Conservation (phyloP, 441 rosid genomes). For the Pelargonium fulgidum region DNA sequence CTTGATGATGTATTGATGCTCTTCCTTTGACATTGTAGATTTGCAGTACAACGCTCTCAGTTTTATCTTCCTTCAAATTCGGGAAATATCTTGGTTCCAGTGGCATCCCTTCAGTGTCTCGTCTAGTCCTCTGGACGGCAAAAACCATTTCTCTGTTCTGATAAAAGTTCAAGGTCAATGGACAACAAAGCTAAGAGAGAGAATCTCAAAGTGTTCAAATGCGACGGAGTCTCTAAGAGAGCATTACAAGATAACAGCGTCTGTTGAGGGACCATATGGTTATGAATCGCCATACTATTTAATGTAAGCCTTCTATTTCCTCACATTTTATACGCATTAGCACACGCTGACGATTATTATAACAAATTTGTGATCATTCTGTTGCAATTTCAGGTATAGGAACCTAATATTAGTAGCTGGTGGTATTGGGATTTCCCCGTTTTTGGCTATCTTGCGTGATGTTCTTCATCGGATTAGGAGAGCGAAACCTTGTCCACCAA, state of each 20-base stretch:
- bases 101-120: constrained; percentile 76
- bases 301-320: constrained; percentile 34
- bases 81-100: constrained; percentile 64
- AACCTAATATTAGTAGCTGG: constrained; percentile 80
- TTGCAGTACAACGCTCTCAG: constrained; percentile 75
- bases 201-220: constrained; percentile 30
- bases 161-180: constrained; percentile 61
- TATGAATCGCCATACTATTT: constrained; percentile 75
- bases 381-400: constrained; percentile 34
- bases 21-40: constrained; percentile 29
- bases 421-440: constrained; percentile 89
- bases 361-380: not conserved
- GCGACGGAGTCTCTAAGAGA: constrained; percentile 22
- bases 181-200: constrained; percentile 48
- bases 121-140: constrained; percentile 60
- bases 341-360: not conserved
- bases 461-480: constrained; percentile 55
- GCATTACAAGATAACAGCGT: constrained; percentile 46
- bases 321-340: not conserved
- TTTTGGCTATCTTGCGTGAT: constrained; percentile 70
- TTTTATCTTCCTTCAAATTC: constrained; percentile 70
- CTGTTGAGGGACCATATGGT: constrained; percentile 64
- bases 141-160: constrained; percentile 44
- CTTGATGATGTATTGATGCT: constrained; percentile 11
- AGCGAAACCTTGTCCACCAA: constrained; percentile 58